Base-by-base conservation (phyloP, 1,139 yeast species). In the Yamadazyma blattariae region DNA sequence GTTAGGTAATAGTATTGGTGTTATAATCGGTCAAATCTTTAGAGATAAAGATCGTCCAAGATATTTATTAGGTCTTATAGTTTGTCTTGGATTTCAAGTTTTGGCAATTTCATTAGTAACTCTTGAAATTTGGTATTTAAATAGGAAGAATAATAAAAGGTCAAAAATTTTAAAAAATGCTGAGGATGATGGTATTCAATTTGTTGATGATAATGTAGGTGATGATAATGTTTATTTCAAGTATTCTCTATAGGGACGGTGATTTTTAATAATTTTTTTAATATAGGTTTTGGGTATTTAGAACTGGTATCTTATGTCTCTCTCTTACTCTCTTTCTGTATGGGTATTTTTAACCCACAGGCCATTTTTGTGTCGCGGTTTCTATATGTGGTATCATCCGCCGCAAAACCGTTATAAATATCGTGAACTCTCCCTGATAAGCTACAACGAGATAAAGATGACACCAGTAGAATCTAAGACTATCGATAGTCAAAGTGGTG, bases 11-110 rank as follows among this genome's bases (percentile, higher is more conserved):
- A 9, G 27, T 5, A 22, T 27, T 6, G 35, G 35, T 10, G 25
- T 27, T 3, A 27, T 32, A 12, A 19, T 30, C 4, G 35, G 35
- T 16, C 35, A 32, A 22, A 27, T 32, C 3, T 32, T 32, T 14
- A 27, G 35, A 27, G 21, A 24, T 9, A 27, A 27, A 22, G 35
- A 32, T 18, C 15, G 12, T 6, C 35, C 35, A 5, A 27, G n/a
- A 10, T 32, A 27, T 15, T 3, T 19, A 7, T 17, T 32, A 18
- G 35, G 35, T 7, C 10, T 32, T 2, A 27, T 27, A 9, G 15
- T 32, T 13, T 32, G 35, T 27, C 10, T 27, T 12, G 35, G 35
- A 8, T 25, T 30, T n/a, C 27, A 27, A 23, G 27, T 23, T 4
- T 5, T 32, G 4, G 35, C 30, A 2, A 32, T 32, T 2, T 3